phyloP scores from a whole-genome alignment of 2,329 filamentous ascomycete genomes.

The Claviceps paspali region DNA sequence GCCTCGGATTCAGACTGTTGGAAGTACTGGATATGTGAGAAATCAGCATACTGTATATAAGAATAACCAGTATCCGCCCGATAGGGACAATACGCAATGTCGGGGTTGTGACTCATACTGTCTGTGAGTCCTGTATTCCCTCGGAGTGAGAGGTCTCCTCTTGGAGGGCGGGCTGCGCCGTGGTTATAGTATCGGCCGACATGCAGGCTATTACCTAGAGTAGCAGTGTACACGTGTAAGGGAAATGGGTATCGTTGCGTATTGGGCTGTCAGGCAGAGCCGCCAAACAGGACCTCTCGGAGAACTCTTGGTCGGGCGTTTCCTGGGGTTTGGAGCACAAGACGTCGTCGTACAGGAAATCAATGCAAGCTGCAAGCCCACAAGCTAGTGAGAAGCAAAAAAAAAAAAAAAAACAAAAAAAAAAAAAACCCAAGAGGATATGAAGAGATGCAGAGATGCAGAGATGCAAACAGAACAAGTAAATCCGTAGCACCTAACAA shows the following conservation, averaged over 20 bases:
- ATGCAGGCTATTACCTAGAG: constrained; percentile 12
- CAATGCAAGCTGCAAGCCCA: constrained; percentile 5
- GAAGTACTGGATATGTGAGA: constrained; percentile 27
- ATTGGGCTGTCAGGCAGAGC: constrained; percentile 20
- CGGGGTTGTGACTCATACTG: constrained; percentile 28
- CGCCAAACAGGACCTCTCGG: constrained; percentile 9
- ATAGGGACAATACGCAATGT: constrained; percentile 23
- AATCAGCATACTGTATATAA: constrained; percentile 26
- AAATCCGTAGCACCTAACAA: constrained; percentile 1
- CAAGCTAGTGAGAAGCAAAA: neutral
- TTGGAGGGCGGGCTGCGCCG: constrained; percentile 13
- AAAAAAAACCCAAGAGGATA: neutral
- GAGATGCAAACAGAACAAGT: constrained; percentile 1
- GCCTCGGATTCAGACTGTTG: constrained; percentile 24
- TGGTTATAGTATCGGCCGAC: constrained; percentile 19
- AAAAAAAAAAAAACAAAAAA: neutral
- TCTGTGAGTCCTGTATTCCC: constrained; percentile 13
- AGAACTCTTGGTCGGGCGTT: constrained; percentile 9
- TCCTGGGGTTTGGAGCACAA: constrained; percentile 3
- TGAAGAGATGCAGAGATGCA: constrained; percentile 1
- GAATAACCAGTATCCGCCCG: constrained; percentile 23
- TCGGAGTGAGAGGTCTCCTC: constrained; percentile 10
- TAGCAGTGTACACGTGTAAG: neutral
- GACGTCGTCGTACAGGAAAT: constrained; percentile 4
- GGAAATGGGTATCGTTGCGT: constrained; percentile 8